Evolutionary conservation across 169 alveolate genomes (phyloP), one percentile per base, ranked within the genome.

Genomic region (Plasmodium adleri): DNA sequence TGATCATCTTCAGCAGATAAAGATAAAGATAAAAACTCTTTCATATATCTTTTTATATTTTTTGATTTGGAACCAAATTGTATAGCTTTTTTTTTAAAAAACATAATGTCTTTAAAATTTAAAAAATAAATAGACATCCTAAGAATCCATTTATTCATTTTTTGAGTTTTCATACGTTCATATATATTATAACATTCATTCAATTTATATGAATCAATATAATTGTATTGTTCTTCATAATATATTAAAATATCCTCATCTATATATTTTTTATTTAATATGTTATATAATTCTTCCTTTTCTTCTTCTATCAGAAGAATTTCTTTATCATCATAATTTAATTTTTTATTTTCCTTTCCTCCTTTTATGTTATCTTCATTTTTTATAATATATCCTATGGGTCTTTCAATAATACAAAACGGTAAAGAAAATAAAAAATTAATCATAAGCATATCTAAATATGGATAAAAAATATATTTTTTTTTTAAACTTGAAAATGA

Each of bases 11-110:
- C 15, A 0, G n/a, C 17, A 66, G 8, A 66, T 15, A 7, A 32
- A 26, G 17, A 10, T 13, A 59, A 60, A 78, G 58, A 78, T 13
- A 59, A 60, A 78, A 47, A 78, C 17, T 78, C 89, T 22, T 60
- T 58, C 89, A 83, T 68, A 72, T 83, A 83, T 63, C 59, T 68
- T 60, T 13, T 58, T n/a, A 68, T 62, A 62, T 68, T n/a, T 72
- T 83, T 83, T 45, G 91, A n/a, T 68, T 83, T 93, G 1, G 96
- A 86, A 24, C 96, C 96, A 45, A 93, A 93, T 66, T 93, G 96
- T 45, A 93, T 93, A 32, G 96, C 96, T 49, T 94, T 88, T 73
- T 93, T 93, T 72, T 93, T 93, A 78, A 92, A 93, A 71, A 86
- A 83, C 58, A 86, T 90, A 26, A 94, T 72, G 17, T 73, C 75